Conservation (phyloP, 345 rosid genomes). For the Microcos paniculata region DNA sequence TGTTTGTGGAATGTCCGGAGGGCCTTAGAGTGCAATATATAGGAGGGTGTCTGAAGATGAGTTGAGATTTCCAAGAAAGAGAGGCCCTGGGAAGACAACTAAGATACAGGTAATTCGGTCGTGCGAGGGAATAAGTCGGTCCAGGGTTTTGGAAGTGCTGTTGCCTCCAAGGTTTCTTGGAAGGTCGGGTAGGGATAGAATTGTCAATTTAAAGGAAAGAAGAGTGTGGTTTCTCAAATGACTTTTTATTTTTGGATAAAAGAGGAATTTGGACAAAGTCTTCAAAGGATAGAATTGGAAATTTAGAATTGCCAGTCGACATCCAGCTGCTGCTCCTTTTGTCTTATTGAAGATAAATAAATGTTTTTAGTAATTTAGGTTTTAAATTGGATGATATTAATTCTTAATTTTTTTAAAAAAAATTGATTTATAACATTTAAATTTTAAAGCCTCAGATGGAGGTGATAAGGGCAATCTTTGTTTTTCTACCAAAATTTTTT, state of each 20-base stretch:
- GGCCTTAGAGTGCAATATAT: neutral
- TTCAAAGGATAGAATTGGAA: neutral
- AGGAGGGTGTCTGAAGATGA: neutral
- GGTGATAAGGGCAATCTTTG: no score
- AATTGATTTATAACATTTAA: no score
- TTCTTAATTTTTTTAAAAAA: no score
- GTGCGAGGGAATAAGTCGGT: neutral
- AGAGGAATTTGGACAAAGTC: neutral
- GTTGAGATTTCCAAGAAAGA: conserved; percentile 2
- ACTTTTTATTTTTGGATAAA: neutral
- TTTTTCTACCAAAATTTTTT: no score
- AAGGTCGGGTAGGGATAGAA: neutral
- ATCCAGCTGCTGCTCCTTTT: neutral
- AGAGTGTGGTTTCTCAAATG: neutral
- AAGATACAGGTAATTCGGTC: conserved; percentile 9
- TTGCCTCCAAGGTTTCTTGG: neutral
- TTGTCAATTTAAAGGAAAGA: neutral
- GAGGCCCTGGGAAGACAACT: conserved; percentile 8
- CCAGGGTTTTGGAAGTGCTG: neutral
- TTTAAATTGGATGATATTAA: no score
- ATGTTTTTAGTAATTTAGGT: no score
- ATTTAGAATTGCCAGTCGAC: neutral
- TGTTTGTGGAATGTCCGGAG: conserved; percentile 1
- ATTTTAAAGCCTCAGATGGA: no score
- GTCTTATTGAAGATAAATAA: neutral